These are phyloP conservation scores for Coemansia sp. DNA, from an alignment of 192 early-diverging fungal species.

Conservation along the genomic window DNA sequence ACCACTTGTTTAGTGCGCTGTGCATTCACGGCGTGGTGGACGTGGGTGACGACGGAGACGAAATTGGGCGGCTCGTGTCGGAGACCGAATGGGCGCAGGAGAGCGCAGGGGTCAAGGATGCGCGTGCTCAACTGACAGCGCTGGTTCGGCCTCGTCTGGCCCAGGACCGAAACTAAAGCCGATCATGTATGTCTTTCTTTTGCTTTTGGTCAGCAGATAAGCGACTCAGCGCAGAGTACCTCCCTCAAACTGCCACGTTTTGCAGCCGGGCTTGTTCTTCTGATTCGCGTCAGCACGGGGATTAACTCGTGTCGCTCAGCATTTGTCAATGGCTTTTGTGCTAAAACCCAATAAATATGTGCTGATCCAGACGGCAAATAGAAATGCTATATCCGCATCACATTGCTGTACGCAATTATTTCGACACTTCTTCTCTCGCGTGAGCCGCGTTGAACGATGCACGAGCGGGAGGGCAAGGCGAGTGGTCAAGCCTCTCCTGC, in stretches of 20 bases:
- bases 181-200: not conserved
- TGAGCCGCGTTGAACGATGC: not conserved
- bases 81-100: constrained; percentile 44
- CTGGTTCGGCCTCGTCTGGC: constrained; percentile 12
- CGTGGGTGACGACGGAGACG: constrained; percentile 15
- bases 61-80: constrained; percentile 30
- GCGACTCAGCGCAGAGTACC: not conserved
- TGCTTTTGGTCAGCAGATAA: constrained; percentile 1
- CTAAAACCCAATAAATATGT: not conserved
- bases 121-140: constrained; percentile 17
- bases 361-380: not conserved
- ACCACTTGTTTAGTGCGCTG: constrained; percentile 38
- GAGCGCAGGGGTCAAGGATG: constrained; percentile 18
- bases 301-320: not conserved
- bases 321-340: not conserved
- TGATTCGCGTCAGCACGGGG: too few relatives aligned
- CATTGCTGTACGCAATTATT: too few relatives aligned
- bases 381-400: not conserved
- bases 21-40: constrained; percentile 42
- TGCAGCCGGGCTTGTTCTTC: too few relatives aligned
- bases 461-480: not conserved
- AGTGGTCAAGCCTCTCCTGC: not conserved
- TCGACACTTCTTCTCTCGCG: not conserved
- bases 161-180: not conserved
- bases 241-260: constrained; percentile 4